Base-by-base conservation (phyloP, 768 basidiomycete species). In the Russula abietina region DNA sequence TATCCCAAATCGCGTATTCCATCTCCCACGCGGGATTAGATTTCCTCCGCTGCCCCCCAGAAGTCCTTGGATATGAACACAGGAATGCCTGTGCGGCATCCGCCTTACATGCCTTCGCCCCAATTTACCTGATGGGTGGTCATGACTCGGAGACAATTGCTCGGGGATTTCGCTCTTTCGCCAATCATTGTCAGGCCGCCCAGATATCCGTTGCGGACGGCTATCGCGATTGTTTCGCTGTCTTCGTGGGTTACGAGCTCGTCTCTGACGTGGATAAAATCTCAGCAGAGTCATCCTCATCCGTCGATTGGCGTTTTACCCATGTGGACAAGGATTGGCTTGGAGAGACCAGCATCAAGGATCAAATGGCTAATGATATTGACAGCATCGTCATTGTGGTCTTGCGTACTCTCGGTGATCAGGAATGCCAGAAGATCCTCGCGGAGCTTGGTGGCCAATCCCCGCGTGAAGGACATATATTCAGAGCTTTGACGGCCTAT, bases 31-130 rank as follows among this genome's bases (percentile, higher is more conserved):
- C 74, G 5, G 72, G 73, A 12, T 71, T 76, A 16, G 84, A 89
- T 48, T 76, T 87, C 61, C 75, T 79, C 10, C 71, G 74, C 10
- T 77, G 96, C 9, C 87, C 91, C 3, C 84, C 85, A 33, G 79
- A 80, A 55, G 75, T 95, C 4, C 80, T 96, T 28, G 96, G 96
- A 0, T 97, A 87, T 71, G 68, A 74, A 17, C 84, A 85, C 68
- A 81, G 83, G 57, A 82, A 79, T 62, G 82, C 86, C 59, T 88
- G 83, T 63, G 88, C 89, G 0, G 76, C 83, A 64, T 81, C 84
- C 3, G 83, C 85, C 1, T 87, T 96, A 65, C 77, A 73, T 22
- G 75, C 80, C 9, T 87, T 90, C 61, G 85, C 87, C 0, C 86
- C 90, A 0, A 79, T 83, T 5, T 83, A 88, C 17, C 73, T 87